A percentile compares a stretch with the other conserved stretches of the same genome.
These are phyloP conservation scores for Pleurotus pulmonarius DNA, from an alignment of 768 basidiomycete genomes.

Conservation along the genomic window DNA sequence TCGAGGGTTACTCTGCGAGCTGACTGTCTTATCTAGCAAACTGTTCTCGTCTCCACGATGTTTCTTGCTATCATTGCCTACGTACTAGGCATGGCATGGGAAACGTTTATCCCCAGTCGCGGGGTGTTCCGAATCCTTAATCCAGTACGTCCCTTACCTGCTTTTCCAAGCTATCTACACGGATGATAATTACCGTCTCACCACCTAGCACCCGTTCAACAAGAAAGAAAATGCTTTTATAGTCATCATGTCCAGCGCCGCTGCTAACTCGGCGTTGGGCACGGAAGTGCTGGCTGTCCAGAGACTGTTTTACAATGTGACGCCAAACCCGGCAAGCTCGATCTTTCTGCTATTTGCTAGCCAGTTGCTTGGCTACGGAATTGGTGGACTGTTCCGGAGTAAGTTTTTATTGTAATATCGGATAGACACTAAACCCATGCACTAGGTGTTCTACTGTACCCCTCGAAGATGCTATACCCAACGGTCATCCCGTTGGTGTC, in stretches of 20 bases:
- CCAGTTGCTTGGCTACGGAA: conserved; percentile 45
- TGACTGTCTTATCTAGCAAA: conserved; percentile 34
- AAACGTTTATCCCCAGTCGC: conserved; percentile 38
- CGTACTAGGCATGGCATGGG: conserved; percentile 43
- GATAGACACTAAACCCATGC: not conserved
- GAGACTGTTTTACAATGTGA: conserved; percentile 49
- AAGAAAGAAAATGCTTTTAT: conserved; percentile 59
- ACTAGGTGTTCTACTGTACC: conserved; percentile 43
- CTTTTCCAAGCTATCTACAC: not conserved
- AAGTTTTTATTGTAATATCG: conserved; percentile 8
- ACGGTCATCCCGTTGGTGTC: conserved; percentile 41
- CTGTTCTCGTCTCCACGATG: conserved; percentile 47
- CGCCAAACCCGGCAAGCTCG: conserved; percentile 39
- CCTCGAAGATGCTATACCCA: conserved; percentile 51
- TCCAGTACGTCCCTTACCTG: conserved; percentile 31
- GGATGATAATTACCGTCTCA: not conserved
- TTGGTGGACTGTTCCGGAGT: conserved; percentile 52
- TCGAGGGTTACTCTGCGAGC: no score
- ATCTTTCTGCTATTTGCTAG: conserved; percentile 39
- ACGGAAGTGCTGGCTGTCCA: conserved; percentile 55
- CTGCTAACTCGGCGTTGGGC: conserved; percentile 48
- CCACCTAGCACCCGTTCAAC: conserved; percentile 50
- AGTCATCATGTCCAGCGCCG: conserved; percentile 54
- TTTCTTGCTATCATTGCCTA: conserved; percentile 50
- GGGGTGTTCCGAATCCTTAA: conserved; percentile 49